Conservation (phyloP, 2,329 filamentous ascomycete species). For the Diatrype stigma region DNA sequence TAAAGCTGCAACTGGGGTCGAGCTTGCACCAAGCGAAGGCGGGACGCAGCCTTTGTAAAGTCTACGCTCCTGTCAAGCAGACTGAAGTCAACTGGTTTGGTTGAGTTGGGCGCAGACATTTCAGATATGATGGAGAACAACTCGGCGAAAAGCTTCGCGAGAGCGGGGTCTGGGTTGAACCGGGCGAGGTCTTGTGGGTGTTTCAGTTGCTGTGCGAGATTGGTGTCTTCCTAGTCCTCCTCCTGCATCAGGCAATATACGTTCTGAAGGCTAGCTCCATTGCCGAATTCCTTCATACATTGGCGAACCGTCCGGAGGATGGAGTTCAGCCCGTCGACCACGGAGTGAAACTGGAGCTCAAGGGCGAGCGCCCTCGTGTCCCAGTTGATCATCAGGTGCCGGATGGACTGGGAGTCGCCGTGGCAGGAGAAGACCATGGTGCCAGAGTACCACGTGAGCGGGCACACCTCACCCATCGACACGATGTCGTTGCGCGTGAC, state of each 20-base stretch:
- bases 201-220: too few species aligned
- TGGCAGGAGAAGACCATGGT: background rate
- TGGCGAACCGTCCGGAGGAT: background rate
- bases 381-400: background rate
- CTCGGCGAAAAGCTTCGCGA: too few species aligned
- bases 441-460: background rate
- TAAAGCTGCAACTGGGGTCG: conserved; percentile 2
- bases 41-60: too few species aligned
- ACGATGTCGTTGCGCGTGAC: background rate
- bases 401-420: background rate
- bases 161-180: too few species aligned
- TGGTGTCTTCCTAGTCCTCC: too few species aligned
- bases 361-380: background rate
- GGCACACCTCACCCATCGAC: background rate
- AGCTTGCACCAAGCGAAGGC: background rate
- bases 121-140: too few species aligned
- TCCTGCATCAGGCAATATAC: too few species aligned
- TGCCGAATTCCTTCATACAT: background rate
- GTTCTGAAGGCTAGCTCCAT: too few species aligned
- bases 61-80: too few species aligned
- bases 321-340: background rate
- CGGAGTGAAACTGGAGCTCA: background rate
- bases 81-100: too few species aligned
- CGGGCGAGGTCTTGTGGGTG: too few species aligned
- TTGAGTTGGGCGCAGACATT: too few species aligned